These are phyloP conservation scores for Echinosophora koreensis DNA, from an alignment of 306 rosid genomes.

Conservation along the genomic window DNA sequence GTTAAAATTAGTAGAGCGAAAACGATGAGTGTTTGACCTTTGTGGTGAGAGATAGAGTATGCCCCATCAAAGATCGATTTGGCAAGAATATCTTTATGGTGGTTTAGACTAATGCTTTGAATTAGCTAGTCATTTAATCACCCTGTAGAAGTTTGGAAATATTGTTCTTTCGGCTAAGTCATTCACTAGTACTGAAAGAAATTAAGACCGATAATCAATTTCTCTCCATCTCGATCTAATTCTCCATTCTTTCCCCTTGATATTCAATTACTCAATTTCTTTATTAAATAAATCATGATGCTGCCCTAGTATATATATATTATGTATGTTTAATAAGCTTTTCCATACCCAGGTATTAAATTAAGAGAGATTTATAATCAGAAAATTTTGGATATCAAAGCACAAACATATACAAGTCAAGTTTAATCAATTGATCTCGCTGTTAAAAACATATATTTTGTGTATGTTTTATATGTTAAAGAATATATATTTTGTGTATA, in stretches of 20 bases:
- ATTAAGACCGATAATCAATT: not conserved
- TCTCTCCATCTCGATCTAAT: not conserved
- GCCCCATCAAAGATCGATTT: conserved; percentile 46
- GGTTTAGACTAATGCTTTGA: conserved; percentile 43
- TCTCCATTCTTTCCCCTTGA: not conserved
- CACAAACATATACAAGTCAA: no score
- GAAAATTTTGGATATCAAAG: no score
- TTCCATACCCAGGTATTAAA: no score
- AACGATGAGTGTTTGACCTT: conserved; percentile 45
- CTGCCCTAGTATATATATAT: not conserved
- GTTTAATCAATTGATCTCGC: no score
- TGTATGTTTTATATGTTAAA: no score
- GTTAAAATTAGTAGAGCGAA: conserved; percentile 44
- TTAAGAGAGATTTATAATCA: no score
- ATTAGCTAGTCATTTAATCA: conserved; percentile 36
- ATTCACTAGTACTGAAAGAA: conserved; percentile 10
- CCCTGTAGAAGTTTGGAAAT: conserved; percentile 31
- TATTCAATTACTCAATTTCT: not conserved
- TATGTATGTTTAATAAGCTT: not conserved
- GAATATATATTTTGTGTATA: no score
- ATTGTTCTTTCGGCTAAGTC: conserved; percentile 8
- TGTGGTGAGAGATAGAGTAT: conserved; percentile 32
- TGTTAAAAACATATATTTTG: no score
- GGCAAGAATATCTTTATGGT: conserved; percentile 37
- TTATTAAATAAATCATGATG: not conserved